Evolutionary conservation across 2,329 filamentous ascomycete species (phyloP).

Genomic region (Domatiomyces globalis): DNA sequence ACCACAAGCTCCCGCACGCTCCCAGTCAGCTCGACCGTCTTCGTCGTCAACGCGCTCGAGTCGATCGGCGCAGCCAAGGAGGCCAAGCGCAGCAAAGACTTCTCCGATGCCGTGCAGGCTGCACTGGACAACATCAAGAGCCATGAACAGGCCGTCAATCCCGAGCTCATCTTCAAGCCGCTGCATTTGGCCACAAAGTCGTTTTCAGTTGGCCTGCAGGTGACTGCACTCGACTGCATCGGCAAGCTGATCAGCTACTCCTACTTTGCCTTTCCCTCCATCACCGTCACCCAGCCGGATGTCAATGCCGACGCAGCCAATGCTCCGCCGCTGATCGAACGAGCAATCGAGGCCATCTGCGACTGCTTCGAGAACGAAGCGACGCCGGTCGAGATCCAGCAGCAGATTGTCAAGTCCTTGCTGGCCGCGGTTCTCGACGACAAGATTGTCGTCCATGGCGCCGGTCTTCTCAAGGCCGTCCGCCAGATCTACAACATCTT

Average conservation of each 20-base stretch:
- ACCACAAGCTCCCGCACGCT: slow-evolving; percentile 40
- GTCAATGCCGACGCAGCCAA: slow-evolving; percentile 23
- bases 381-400: slow-evolving; percentile 78
- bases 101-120: slow-evolving; percentile 66
- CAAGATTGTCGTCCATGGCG: slow-evolving; percentile 96
- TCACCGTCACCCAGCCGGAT: slow-evolving; percentile 32
- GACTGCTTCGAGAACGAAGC: slow-evolving; percentile 97
- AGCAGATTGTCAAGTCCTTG: slow-evolving; percentile 96
- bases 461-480: slow-evolving; percentile 87
- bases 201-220: slow-evolving; percentile 70
- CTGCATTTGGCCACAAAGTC: slow-evolving; percentile 80
- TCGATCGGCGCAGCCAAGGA: slow-evolving; percentile 85
- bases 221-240: slow-evolving; percentile 88
- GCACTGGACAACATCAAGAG: slow-evolving; percentile 78
- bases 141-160: slow-evolving; percentile 68
- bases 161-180: slow-evolving; percentile 82
- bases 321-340: slow-evolving; percentile 69
- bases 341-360: slow-evolving; percentile 97
- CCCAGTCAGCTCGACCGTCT: slow-evolving; percentile 85
- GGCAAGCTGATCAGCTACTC: slow-evolving; percentile 98
- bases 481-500: slow-evolving; percentile 99
- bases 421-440: slow-evolving; percentile 92
- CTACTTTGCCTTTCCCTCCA: slow-evolving; percentile 69
- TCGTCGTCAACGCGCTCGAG: slow-evolving; percentile 86
- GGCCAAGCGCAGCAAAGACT: slow-evolving; percentile 69